Evolutionary conservation across 1,284 basidiomycete genomes (phyloP).

Genomic region (Sutorius eximius): DNA sequence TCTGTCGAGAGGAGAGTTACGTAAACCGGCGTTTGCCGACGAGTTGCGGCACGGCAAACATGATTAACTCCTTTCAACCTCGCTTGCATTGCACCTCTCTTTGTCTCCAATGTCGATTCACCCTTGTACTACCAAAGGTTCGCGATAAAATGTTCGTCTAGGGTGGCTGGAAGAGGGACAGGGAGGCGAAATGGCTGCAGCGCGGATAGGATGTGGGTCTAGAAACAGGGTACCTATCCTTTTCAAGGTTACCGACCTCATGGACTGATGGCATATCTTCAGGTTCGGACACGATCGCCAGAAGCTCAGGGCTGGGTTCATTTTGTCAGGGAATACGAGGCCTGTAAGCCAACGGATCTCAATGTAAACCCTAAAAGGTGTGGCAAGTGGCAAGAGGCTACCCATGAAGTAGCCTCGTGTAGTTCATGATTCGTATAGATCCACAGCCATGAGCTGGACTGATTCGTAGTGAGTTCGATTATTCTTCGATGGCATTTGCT

Average conservation of each 20-base stretch:
- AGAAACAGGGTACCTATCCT: too few relatives aligned
- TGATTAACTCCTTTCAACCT: not conserved
- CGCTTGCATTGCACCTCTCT: too few relatives aligned
- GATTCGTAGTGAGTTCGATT: too few relatives aligned
- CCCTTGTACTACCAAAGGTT: not conserved
- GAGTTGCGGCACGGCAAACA: not conserved
- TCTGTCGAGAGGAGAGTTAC: not conserved
- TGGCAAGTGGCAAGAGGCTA: not conserved
- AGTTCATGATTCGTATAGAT: not conserved
- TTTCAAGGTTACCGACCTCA: too few relatives aligned
- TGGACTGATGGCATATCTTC: too few relatives aligned
- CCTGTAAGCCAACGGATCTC: too few relatives aligned
- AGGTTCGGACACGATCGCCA: too few relatives aligned
- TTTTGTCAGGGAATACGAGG: too few relatives aligned
- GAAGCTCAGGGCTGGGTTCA: too few relatives aligned
- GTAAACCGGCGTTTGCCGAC: not conserved
- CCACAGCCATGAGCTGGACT: too few relatives aligned
- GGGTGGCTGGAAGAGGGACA: not conserved
- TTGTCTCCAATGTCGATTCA: too few relatives aligned
- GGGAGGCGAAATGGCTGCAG: not conserved
- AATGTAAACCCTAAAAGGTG: not conserved
- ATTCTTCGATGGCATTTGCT: too few relatives aligned
- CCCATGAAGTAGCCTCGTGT: conserved; percentile 5
- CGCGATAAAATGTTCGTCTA: not conserved
- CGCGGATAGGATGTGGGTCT: not conserved